Conservation (phyloP, 140 eudicot genomes). For the Anethum foeniculum region DNA sequence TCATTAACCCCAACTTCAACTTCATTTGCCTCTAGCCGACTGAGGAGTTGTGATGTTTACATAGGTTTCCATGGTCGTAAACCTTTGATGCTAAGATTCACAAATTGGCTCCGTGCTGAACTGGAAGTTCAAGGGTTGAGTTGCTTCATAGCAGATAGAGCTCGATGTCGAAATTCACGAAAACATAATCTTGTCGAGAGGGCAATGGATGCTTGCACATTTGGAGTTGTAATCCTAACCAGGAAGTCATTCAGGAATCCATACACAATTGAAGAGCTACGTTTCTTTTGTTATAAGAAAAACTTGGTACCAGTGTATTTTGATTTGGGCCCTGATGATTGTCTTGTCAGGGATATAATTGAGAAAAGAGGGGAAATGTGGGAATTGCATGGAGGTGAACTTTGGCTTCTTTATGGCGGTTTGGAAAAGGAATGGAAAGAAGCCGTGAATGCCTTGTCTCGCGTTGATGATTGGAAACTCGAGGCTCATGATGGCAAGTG, state of each 20-base stretch:
- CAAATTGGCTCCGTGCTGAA: constrained; percentile 94
- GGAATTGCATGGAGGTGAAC: constrained; percentile 77
- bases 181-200: constrained; percentile 63
- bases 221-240: constrained; percentile 82
- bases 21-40: constrained; percentile 52
- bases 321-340: constrained; percentile 87
- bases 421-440: constrained; percentile 89
- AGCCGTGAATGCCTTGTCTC: constrained; percentile 62
- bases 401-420: constrained; percentile 75
- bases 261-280: constrained; percentile 75
- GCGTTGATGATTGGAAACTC: constrained; percentile 92
- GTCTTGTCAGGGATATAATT: constrained; percentile 80
- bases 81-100: constrained; percentile 63
- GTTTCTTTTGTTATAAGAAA: constrained; percentile 80
- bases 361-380: constrained; percentile 86
- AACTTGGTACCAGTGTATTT: constrained; percentile 84
- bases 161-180: constrained; percentile 58
- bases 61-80: constrained; percentile 95
- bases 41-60: constrained; percentile 86
- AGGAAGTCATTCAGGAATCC: constrained; percentile 83
- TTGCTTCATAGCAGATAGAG: constrained; percentile 63
- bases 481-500: constrained; percentile 90
- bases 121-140: constrained; percentile 86
- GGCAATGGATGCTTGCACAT: constrained; percentile 86
- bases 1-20: constrained; percentile 51